Evolutionary conservation across 768 basidiomycete species (phyloP).

Genomic region (Hypholoma sublateritium): DNA sequence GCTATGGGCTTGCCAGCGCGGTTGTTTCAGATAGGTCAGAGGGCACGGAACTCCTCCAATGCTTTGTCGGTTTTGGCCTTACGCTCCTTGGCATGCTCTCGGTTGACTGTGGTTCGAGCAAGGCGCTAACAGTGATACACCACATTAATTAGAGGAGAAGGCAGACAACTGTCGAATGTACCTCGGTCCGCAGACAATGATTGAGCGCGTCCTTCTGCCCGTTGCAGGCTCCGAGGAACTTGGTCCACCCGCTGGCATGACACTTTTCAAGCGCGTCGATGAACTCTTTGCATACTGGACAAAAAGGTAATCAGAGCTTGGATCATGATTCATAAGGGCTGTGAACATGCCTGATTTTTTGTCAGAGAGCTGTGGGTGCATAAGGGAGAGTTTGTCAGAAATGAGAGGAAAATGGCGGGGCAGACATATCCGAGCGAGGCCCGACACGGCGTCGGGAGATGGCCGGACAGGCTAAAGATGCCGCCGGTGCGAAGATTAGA

Average conservation of each 20-base stretch:
- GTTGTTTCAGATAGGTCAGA: constrained; percentile 18
- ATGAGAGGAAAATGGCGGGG: not conserved
- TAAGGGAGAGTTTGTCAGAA: constrained; percentile 22
- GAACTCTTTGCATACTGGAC: constrained; percentile 69
- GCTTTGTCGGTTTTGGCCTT: constrained; percentile 57
- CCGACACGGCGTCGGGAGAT: constrained; percentile 5
- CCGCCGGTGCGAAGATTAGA: constrained; percentile 24
- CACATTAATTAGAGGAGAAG: constrained; percentile 8
- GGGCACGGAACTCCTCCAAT: constrained; percentile 57
- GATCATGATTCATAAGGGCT: not conserved
- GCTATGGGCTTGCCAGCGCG: not conserved
- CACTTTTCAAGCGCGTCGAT: constrained; percentile 76
- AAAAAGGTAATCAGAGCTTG: not conserved
- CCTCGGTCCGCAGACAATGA: constrained; percentile 70
- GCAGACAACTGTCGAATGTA: constrained; percentile 27
- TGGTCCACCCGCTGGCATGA: constrained; percentile 61
- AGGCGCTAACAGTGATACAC: constrained; percentile 43
- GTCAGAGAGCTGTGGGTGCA: constrained; percentile 76
- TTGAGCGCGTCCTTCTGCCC: constrained; percentile 66
- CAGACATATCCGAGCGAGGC: constrained; percentile 7
- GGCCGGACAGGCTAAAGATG: constrained; percentile 11
- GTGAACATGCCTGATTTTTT: constrained; percentile 50
- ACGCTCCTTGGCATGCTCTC: constrained; percentile 58
- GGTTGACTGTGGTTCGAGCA: constrained; percentile 57
- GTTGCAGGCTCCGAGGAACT: constrained; percentile 72